Evolutionary conservation across 148 eudicot genomes (phyloP), one percentile per base, ranked within the genome.

Genomic region (Selenicereus undatus): DNA sequence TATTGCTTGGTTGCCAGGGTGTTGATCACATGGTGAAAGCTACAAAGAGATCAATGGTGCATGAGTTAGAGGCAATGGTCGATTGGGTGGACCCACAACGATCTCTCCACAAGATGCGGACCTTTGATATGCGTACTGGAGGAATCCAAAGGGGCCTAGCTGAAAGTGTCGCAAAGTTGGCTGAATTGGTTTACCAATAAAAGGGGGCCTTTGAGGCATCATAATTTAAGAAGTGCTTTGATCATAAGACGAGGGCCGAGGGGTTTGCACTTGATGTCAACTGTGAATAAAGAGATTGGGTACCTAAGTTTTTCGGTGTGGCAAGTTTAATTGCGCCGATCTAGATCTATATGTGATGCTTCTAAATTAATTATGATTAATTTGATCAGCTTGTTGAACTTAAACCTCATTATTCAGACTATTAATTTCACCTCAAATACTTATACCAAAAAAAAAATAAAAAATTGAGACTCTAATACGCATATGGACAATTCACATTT

Each of bases 31-130:
- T 95, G 94, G 98, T 93, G 83, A 85, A 97, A 83, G 81, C 91
- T 86, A 94, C 97, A 36, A 95, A 91, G 83, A 92, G 90, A 83
- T 91, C 98, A 0, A 95, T 95, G 93, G 93, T 92, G 81, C 97
- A 95, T 75, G 98, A 95, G 86, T 85, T 95, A 74, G 98, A 95
- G 89, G 98, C 98, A 60, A 95, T 95, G 97, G 97, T 95, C 13
- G 97, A 95, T 42, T 97, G 90, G 66, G 92, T 95, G 81, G 98
- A 95, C 80, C 98, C 98, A 11, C 98, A 95, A 48, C 89, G 77
- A 85, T 85, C 92, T 36, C 81, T 89, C 10, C 86, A 90, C 35
- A 71, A 85, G 83, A 89, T 92, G 81, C 90, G 97, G 83, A 93
- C 93, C 16, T 95, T 95, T 72, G 98, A 95, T 82, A 90, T 95